phyloP scores from a whole-genome alignment of 495 filamentous ascomycete genomes.

The Neurospora terricola region DNA sequence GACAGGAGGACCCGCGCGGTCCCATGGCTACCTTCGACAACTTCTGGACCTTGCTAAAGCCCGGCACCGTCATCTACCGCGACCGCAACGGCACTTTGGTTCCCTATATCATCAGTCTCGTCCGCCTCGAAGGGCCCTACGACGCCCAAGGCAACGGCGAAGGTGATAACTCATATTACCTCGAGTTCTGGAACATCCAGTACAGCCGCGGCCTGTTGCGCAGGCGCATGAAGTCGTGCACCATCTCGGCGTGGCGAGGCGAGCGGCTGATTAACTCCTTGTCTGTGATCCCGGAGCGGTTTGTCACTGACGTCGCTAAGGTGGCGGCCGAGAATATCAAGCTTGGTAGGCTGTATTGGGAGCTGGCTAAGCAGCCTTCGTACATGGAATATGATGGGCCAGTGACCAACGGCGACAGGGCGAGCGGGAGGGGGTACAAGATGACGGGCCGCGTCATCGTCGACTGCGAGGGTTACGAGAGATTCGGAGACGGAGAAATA shows the following conservation, averaged over 20 bases:
- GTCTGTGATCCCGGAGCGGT: slow-evolving; percentile 25
- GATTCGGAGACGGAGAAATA: slow-evolving; percentile 9
- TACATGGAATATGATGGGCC: slow-evolving; percentile 29
- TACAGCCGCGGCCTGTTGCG: slow-evolving; percentile 15
- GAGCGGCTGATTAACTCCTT: slow-evolving; percentile 24
- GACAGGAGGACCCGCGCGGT: slow-evolving; percentile 14
- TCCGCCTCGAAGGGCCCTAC: neutral
- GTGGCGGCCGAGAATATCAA: slow-evolving; percentile 16
- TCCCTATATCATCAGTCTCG: slow-evolving; percentile 22
- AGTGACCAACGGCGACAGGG: slow-evolving; percentile 7
- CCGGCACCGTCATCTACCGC: slow-evolving; percentile 26
- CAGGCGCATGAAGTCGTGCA: slow-evolving; percentile 20
- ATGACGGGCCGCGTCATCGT: slow-evolving; percentile 29
- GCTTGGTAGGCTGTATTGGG: slow-evolving; percentile 28
- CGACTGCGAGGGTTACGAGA: slow-evolving; percentile 25
- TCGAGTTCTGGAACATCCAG: slow-evolving; percentile 26
- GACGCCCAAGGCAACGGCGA: neutral
- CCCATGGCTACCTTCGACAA: slow-evolving; percentile 26
- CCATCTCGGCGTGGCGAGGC: slow-evolving; percentile 21
- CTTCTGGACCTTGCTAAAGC: slow-evolving; percentile 28
- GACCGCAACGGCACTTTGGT: slow-evolving; percentile 18
- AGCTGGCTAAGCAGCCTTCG: slow-evolving; percentile 24
- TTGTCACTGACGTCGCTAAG: slow-evolving; percentile 14
- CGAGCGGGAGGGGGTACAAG: slow-evolving; percentile 4
- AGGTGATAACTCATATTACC: slow-evolving; percentile 7